Conservation (phyloP, 2,329 filamentous ascomycete species). For the Akanthomyces lecanii region DNA sequence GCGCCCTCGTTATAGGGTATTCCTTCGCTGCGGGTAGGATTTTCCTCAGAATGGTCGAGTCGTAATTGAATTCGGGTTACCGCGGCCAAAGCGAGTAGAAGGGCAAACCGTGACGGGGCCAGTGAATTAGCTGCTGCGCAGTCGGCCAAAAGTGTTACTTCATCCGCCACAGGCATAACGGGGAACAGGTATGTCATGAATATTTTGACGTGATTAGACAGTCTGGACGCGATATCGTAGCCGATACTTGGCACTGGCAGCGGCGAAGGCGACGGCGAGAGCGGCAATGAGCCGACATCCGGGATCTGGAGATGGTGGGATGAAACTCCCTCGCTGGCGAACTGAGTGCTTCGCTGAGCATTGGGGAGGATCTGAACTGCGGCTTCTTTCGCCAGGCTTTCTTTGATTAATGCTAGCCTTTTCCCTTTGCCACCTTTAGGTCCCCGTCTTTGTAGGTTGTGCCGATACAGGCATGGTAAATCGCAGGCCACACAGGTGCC, state of each 20-base stretch:
- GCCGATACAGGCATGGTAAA: constrained; percentile 29
- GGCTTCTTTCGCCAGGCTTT: constrained; percentile 20
- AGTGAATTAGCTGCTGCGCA: constrained; percentile 24
- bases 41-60: constrained; percentile 22
- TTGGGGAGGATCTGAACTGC: neutral
- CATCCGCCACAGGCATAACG: constrained; percentile 31
- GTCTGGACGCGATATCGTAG: constrained; percentile 19
- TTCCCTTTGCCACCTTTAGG: constrained; percentile 28
- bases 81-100: constrained; percentile 28
- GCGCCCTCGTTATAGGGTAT: neutral
- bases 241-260: neutral
- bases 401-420: constrained; percentile 27
- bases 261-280: neutral
- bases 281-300: neutral
- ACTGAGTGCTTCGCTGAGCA: constrained; percentile 12
- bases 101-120: constrained; percentile 26
- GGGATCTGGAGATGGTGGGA: neutral
- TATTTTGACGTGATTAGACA: constrained; percentile 27
- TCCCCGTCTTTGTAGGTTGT: constrained; percentile 28
- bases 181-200: constrained; percentile 31
- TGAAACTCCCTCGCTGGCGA: neutral
- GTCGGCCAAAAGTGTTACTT: constrained; percentile 26
- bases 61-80: constrained; percentile 29
- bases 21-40: neutral
- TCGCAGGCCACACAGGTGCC: constrained; percentile 26